Evolutionary conservation across 2,329 filamentous ascomycete species (phyloP), one percentile per base, ranked within the genome.

Genomic region (Cordyceps fumosorosea): DNA sequence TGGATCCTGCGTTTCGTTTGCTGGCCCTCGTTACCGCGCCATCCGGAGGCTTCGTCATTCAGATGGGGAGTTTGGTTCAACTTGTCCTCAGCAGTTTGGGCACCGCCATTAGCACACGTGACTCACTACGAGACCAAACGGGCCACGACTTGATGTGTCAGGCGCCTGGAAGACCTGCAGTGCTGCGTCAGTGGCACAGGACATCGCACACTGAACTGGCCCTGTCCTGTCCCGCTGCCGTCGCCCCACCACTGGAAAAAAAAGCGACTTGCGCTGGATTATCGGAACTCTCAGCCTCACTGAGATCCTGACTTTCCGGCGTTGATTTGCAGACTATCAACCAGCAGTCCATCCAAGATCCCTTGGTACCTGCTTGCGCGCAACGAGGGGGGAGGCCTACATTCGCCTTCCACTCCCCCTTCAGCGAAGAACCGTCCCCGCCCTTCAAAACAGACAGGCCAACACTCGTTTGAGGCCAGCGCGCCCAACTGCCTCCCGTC

Each of bases 311-410:
- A 32, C 56, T 24, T 52, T 42, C 6, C 45, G 34, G 47, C 56
- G 56, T 52, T 18, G 47, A 52, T 20, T 56, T 34, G n/a, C 24
- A 60, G 40, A 56, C 42, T 52, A 50, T 62, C 52, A 51, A 24
- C 59, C 24, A 56, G 40, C 48, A 12, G 29, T 37, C 34, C 52
- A 34, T 56, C 42, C 52, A 34, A 56, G 52, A 52, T 51, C 48
- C 44, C 32, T 42, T 47, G 44, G 52, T 42, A 54, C 24, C 59
- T 62, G 59, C 59, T 26, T 62, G 59, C 59, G 59, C 59, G 45
- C 59, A 62, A 56, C 52, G 52, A 62, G 53, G 59, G 59, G 59
- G 59, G 59, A 56, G 59, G 59, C 52, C 32, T 40, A 51, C 22
- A 55, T 62, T 34, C n/a, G 59, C 59, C 59, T 51, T 62, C 52